phyloP scores from a whole-genome alignment of 192 early-diverging fungal species.

The Backusella sp. region DNA sequence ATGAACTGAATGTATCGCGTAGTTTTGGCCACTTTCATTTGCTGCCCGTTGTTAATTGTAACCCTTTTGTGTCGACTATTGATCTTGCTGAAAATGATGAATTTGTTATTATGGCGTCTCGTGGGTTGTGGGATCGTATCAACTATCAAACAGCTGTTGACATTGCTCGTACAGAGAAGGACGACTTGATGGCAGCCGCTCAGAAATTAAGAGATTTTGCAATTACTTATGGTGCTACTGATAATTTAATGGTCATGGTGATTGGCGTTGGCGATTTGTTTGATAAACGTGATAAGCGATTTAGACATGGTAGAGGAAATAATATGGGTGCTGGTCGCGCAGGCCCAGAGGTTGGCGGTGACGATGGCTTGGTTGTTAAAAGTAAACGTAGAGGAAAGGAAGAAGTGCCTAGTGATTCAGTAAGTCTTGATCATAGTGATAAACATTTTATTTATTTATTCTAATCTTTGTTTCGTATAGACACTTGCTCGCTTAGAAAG shows the following conservation, averaged over 20 bases:
- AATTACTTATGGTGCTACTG: constrained; percentile 74
- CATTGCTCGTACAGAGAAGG: constrained; percentile 78
- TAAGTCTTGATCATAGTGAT: constrained; percentile 23
- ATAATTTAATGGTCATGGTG: constrained; percentile 86
- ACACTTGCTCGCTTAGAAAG: constrained; percentile 63
- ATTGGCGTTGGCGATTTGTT: constrained; percentile 84
- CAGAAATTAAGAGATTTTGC: constrained; percentile 87
- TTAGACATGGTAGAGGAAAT: constrained; percentile 22
- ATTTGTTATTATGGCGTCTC: constrained; percentile 74
- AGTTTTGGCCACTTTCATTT: constrained; percentile 87
- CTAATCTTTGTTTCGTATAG: not conserved
- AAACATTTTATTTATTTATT: not conserved
- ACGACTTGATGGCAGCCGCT: constrained; percentile 72
- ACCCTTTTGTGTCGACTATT: constrained; percentile 73
- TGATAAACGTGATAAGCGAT: constrained; percentile 35
- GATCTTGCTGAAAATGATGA: constrained; percentile 79
- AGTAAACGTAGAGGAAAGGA: constrained; percentile 44
- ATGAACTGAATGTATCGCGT: constrained; percentile 71
- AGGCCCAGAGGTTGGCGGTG: constrained; percentile 27
- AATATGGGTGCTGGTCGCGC: constrained; percentile 20
- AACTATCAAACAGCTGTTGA: constrained; percentile 80
- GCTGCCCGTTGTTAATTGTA: constrained; percentile 80
- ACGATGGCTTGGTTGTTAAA: constrained; percentile 25
- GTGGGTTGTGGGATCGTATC: constrained; percentile 77
- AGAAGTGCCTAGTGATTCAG: constrained; percentile 51